A percentile compares a stretch with the other conserved stretches of the same genome.
phyloP scores from a whole-genome alignment of 2,329 filamentous ascomycete species.

The Fusarium continuum region DNA sequence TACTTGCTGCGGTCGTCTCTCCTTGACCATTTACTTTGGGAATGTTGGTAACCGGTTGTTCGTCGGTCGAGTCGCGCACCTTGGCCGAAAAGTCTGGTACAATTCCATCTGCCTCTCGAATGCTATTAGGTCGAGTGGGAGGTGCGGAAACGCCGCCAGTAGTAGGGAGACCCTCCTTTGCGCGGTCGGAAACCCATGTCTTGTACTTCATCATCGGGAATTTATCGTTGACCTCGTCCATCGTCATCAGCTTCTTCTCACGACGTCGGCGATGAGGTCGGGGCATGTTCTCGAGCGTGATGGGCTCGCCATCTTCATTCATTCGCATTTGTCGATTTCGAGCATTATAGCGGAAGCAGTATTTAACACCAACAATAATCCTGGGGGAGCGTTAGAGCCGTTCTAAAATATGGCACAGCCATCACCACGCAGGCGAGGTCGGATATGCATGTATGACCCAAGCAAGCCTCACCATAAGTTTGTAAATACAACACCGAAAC shows the following conservation, averaged over 20 bases:
- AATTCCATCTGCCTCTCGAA: conserved; percentile 72
- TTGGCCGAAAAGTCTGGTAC: conserved; percentile 56
- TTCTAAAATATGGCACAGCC: conserved; percentile 1
- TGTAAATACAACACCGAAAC: conserved; percentile 98
- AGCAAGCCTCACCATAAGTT: conserved; percentile 84
- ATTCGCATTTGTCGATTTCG: conserved; percentile 82
- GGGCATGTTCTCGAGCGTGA: conserved; percentile 87
- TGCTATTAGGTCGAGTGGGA: conserved; percentile 75
- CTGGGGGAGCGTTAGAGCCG: conserved; percentile 58
- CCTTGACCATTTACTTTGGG: conserved; percentile 27
- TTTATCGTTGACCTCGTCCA: conserved; percentile 98
- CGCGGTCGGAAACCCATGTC: conserved; percentile 85
- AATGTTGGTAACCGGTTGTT: conserved; percentile 46
- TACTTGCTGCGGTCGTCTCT: conserved; percentile 24
- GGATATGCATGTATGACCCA: conserved; percentile 6
- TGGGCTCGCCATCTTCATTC: conserved; percentile 85
- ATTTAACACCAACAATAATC: conserved; percentile 99
- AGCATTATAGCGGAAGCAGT: conserved; percentile 98
- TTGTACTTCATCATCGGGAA: conserved; percentile 98
- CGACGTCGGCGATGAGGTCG: conserved; percentile 84
- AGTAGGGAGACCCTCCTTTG: conserved; percentile 83
- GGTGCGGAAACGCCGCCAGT: conserved; percentile 83
- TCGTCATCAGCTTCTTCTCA: conserved; percentile 98
- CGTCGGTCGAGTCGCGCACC: conserved; percentile 57
- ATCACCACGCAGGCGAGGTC: conserved; percentile 69